Percentiles rank a stretch among this genome's conserved stretches.
Conservation (phyloP, 2,329 filamentous ascomycete genomes). For the Arachnomyces sp. region DNA sequence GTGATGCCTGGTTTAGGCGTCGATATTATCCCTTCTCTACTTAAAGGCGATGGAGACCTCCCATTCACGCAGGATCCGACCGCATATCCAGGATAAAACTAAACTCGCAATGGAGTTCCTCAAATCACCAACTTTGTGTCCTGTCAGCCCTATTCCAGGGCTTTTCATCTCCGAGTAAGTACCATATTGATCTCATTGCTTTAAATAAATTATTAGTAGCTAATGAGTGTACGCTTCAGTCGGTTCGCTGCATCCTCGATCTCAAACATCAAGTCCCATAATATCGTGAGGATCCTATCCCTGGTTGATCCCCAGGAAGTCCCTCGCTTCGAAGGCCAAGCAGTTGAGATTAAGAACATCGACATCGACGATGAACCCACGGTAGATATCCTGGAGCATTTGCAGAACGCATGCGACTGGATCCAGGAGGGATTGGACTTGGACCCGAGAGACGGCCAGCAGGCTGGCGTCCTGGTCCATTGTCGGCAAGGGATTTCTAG, state of each 20-base stretch:
- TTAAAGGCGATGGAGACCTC: no score
- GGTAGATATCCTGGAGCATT: constrained; percentile 14
- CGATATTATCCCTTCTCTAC: no score
- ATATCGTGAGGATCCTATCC: constrained; percentile 9
- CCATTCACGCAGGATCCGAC: no score
- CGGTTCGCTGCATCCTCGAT: constrained; percentile 11
- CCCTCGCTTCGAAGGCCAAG: constrained; percentile 2
- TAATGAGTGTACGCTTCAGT: no score
- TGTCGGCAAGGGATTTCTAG: constrained; percentile 18
- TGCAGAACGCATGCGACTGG: constrained; percentile 15
- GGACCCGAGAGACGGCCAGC: no score
- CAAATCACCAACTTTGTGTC: background rate
- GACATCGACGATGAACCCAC: constrained; percentile 17
- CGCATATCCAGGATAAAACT: no score
- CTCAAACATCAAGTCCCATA: constrained; percentile 7
- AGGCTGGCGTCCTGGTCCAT: constrained; percentile 14
- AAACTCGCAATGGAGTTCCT: background rate
- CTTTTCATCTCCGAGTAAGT: constrained; percentile 14
- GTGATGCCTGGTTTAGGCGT: no score
- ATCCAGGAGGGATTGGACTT: constrained; percentile 10
- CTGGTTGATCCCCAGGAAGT: constrained; percentile 6
- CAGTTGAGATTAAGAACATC: constrained; percentile 11
- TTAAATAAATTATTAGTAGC: background rate
- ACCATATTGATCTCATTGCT: background rate
- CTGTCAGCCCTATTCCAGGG: constrained; percentile 7